Percentiles rank a stretch among this genome's conserved stretches.
These are phyloP conservation scores for Trifolium pratense DNA, from an alignment of 306 rosid genomes.

Conservation along the genomic window DNA sequence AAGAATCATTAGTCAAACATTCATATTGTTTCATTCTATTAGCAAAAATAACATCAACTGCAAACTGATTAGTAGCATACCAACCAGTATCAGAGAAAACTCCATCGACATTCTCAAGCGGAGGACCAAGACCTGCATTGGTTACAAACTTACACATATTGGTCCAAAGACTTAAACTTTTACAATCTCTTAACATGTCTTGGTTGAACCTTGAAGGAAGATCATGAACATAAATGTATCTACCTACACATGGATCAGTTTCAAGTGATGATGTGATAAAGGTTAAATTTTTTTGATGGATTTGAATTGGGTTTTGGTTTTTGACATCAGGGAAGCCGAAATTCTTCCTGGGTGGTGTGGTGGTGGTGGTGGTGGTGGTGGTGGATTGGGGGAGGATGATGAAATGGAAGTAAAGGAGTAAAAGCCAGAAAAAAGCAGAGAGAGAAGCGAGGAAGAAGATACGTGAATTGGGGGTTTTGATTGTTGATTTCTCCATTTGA, in stretches of 20 bases:
- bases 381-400: slow-evolving; percentile 52
- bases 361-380: background rate
- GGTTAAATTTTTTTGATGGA: slow-evolving; percentile 45
- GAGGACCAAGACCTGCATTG: slow-evolving; percentile 95
- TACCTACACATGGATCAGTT: slow-evolving; percentile 83
- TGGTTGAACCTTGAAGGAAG: slow-evolving; percentile 89
- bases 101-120: slow-evolving; percentile 76
- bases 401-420: slow-evolving; percentile 81
- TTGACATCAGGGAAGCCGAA: slow-evolving; percentile 9
- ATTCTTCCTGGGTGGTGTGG: slow-evolving; percentile 22
- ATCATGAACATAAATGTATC: slow-evolving; percentile 86
- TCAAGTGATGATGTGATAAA: slow-evolving; percentile 67
- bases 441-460: slow-evolving; percentile 66
- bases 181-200: slow-evolving; percentile 86
- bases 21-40: slow-evolving; percentile 94
- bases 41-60: slow-evolving; percentile 84
- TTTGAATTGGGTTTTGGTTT: background rate
- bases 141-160: slow-evolving; percentile 96
- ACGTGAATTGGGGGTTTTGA: slow-evolving; percentile 62
- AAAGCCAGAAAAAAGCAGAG: slow-evolving; percentile 84
- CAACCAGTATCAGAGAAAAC: slow-evolving; percentile 85
- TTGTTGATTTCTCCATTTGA: slow-evolving; percentile 72
- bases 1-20: slow-evolving; percentile 79
- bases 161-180: slow-evolving; percentile 76
- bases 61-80: slow-evolving; percentile 96